Evolutionary conservation across 208 protist species (phyloP).

Genomic region (Crithidia thermophila): DNA sequence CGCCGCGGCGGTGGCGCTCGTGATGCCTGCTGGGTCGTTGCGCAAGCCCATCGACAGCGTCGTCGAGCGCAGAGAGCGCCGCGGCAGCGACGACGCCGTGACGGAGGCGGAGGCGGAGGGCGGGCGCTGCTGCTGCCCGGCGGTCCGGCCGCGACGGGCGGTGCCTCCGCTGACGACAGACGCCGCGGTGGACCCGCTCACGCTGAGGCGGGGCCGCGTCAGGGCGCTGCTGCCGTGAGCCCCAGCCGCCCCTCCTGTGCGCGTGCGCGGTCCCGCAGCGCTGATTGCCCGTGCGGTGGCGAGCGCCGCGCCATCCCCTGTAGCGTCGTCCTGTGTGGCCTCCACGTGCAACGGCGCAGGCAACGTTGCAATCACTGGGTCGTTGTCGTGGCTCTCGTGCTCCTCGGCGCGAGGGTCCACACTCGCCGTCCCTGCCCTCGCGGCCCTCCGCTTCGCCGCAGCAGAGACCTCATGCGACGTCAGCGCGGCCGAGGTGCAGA

Average conservation of each 20-base stretch:
- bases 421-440: too few species aligned
- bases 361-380: too few species aligned
- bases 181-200: not conserved
- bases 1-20: not conserved
- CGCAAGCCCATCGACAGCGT: not conserved
- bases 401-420: too few species aligned
- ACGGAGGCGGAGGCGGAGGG: constrained; percentile 1
- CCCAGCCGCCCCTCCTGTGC: not conserved
- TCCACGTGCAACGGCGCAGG: too few species aligned
- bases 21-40: not conserved
- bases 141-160: not conserved
- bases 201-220: constrained; percentile 2
- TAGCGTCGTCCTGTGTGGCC: too few species aligned
- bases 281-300: too few species aligned
- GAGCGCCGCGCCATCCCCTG: too few species aligned
- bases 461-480: constrained; percentile 17
- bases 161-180: constrained; percentile 4
- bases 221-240: not conserved
- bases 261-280: too few species aligned
- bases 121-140: not conserved
- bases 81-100: constrained; percentile 8
- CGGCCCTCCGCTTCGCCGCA: too few species aligned
- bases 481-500: constrained; percentile 22
- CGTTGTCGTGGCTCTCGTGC: too few species aligned
- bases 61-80: not conserved